phyloP scores from a whole-genome alignment of 768 basidiomycete species.

The Podaxis carcinomalis region DNA sequence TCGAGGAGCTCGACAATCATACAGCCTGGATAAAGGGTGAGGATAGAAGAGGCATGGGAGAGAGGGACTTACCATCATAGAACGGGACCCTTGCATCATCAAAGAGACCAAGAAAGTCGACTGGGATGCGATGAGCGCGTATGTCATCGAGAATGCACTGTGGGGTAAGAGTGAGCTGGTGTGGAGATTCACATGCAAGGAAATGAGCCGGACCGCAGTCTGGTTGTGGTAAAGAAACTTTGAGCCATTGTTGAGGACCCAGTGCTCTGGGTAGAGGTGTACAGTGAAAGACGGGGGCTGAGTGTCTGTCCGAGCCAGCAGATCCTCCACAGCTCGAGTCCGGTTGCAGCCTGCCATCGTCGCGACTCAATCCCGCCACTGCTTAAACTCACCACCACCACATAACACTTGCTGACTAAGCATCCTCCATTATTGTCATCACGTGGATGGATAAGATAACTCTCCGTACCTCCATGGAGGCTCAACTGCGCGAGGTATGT shows the following conservation, averaged over 20 bases:
- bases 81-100: slow-evolving; percentile 71
- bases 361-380: slow-evolving; percentile 8
- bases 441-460: slow-evolving; percentile 1
- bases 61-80: slow-evolving; percentile 62
- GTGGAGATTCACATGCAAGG: background rate
- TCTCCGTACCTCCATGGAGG: slow-evolving; percentile 28
- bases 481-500: slow-evolving; percentile 43
- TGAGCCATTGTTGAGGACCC: slow-evolving; percentile 77
- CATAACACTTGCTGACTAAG: slow-evolving; percentile 3
- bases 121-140: slow-evolving; percentile 76
- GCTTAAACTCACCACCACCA: background rate
- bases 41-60: background rate
- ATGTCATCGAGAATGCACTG: slow-evolving; percentile 83
- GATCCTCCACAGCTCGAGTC: slow-evolving; percentile 57
- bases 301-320: slow-evolving; percentile 52
- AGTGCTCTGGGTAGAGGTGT: slow-evolving; percentile 74
- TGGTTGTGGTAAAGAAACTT: slow-evolving; percentile 82
- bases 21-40: slow-evolving; percentile 48
- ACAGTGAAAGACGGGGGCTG: slow-evolving; percentile 74
- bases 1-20: slow-evolving; percentile 84
- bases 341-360: slow-evolving; percentile 72
- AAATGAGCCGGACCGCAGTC: slow-evolving; percentile 47
- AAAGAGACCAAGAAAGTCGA: slow-evolving; percentile 80
- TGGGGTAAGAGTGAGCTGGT: slow-evolving; percentile 5
- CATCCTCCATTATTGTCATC: background rate